Evolutionary conservation across 164 flowering plant genomes (phyloP), one percentile per base, ranked within the genome.

Genomic region (Kingdonia uniflora): DNA sequence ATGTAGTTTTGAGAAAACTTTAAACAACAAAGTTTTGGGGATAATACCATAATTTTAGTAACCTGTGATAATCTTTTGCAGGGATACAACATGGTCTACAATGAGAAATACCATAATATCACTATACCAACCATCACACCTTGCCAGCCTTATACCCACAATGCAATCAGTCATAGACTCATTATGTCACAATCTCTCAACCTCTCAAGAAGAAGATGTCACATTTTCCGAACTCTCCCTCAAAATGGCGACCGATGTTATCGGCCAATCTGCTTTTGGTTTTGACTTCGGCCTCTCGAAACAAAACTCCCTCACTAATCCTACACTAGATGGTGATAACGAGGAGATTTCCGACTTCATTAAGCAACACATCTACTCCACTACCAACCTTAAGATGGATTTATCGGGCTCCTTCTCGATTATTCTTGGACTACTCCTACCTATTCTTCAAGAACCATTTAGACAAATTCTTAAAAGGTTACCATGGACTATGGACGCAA

Each of bases 261-360:
- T 86, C n/a, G 95, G 99, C 11, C 72, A 76, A 57, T 89, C 99
- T 0, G 97, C 97, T 23, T 94, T 94, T 53, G 97, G 97, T 0
- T 83, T 82, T 16, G 71, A 84, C 56, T 94, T 94, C 58, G 86
- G 95, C 58, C 87, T 94, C 51, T 80, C 95, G 0, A 81, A 74
- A 55, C 69, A 66, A 17, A 56, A 42, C 19, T 42, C 78, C 1
- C 11, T 19, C 13, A 22, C 19, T 35, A 55, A 57, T 45, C 46
- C 67, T 11, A 39, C 19, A 49, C 51, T 51, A 1, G 48, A 12
- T 6, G 49, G 17, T 16, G 15, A 14, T 11, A 60, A 66, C 23
- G 63, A 68, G 16, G 80, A 77, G 59, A 81, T 77, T 11, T 61
- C 80, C 7, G 83, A 77, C 24, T 89, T 94, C 78, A 75, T 94